Base-by-base conservation (phyloP, 2,329 filamentous ascomycete species). In the Mycogone perniciosa region DNA sequence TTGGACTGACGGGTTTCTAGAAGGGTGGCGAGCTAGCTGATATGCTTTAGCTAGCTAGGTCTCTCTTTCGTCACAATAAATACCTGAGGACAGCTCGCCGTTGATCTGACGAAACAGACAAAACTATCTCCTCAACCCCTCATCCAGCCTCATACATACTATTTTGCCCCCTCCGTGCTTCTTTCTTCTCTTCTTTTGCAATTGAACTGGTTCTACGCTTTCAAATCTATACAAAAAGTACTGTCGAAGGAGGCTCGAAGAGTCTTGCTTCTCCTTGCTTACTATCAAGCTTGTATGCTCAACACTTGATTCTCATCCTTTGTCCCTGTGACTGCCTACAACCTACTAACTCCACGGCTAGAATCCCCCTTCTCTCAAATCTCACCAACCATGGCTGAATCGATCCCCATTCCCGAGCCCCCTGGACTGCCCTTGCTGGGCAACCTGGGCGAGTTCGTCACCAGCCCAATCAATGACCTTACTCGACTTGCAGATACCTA, bases 341-440 rank as follows among this genome's bases (percentile, higher is more conserved):
- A 20, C 20, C 20, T 20, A 20, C 33, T 35, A 35, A 35, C 33
- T 11, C 33, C 11, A 35, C 33, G 7, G 11, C 33, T 38, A 39
- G 13, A 11, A 26, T 41, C 38, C n/a, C 6, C 3, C 8, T 9
- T 33, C 37, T 41, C 13, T 5, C 7, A 10, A 2, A 20, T 44
- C 31, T 6, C 31, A 5, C 20, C 38, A 29, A 54, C 38, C 45
- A 70, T 69, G 68, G 60, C 66, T 31, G 64, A 67, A 45, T 53
- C 57, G 31, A 63, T 69, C 10, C 71, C 76, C 3, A 85, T 89
- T 48, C 84, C 85, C 2, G 76, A 80, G 43, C 85, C 85, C 29
- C 74, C 74, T 48, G 82, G 80, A 3, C 69, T 85, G 50, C 85
- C 84, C 1, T 64, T 89, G 29, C 55, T 89, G 27, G 85, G 86